Conservation (phyloP, 768 basidiomycete genomes). For the Tulasnella sp. region DNA sequence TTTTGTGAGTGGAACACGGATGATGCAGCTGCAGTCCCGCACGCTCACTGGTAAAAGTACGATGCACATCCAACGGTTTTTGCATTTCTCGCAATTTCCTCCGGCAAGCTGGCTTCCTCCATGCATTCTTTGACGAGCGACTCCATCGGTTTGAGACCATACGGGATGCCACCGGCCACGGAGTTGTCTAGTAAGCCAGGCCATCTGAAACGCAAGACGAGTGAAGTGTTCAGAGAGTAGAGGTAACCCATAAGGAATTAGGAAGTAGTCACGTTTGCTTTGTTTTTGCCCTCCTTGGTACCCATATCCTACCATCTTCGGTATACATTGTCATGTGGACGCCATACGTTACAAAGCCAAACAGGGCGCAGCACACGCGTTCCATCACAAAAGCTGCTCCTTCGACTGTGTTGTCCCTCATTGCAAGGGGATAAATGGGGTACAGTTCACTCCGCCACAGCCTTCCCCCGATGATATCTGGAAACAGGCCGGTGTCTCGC, state of each 20-base stretch:
- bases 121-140: constrained; percentile 83
- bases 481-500: constrained; percentile 61
- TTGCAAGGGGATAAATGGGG: constrained; percentile 67
- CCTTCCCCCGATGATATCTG: constrained; percentile 60
- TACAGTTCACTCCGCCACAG: constrained; percentile 90
- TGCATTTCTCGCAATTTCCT: constrained; percentile 58
- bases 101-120: constrained; percentile 85
- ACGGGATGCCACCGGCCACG: constrained; percentile 87
- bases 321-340: constrained; percentile 83
- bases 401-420: constrained; percentile 42
- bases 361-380: constrained; percentile 79
- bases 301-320: constrained; percentile 67
- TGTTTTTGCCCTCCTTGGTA: constrained; percentile 75
- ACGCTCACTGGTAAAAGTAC: constrained; percentile 71
- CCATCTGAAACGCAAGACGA: constrained; percentile 47
- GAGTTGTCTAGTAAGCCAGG: constrained; percentile 86
- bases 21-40: neutral
- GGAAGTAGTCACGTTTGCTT: constrained; percentile 73
- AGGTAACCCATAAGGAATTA: neutral
- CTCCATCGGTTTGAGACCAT: constrained; percentile 67
- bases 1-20: neutral
- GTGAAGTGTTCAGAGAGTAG: neutral
- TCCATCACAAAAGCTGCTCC: constrained; percentile 89
- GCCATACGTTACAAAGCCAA: constrained; percentile 87
- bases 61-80: constrained; percentile 65